A percentile compares a stretch with the other conserved stretches of the same genome.
phyloP scores from a whole-genome alignment of 495 filamentous ascomycete genomes.

The Trichoderma gamsii region DNA sequence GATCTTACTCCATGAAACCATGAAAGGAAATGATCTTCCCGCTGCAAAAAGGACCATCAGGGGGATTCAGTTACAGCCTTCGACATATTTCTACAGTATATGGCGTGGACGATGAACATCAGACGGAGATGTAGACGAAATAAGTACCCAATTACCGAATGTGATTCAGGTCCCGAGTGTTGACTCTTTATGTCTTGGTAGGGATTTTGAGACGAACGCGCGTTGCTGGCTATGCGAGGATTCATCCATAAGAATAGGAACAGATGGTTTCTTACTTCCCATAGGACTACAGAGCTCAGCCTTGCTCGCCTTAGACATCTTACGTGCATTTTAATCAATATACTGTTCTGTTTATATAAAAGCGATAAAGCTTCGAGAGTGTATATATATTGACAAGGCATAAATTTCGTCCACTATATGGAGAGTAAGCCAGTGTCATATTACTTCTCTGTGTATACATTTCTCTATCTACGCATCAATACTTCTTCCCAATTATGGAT shows the following conservation, averaged over 20 bases:
- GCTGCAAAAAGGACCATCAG: background rate
- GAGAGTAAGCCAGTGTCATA: too few relatives aligned
- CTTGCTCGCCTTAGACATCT: background rate
- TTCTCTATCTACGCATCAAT: too few relatives aligned
- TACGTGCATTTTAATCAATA: too few relatives aligned
- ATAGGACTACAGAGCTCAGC: background rate
- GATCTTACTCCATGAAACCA: background rate
- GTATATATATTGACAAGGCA: too few relatives aligned
- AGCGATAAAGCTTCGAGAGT: too few relatives aligned
- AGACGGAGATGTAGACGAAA: background rate
- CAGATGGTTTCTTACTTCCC: background rate
- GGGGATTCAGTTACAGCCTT: background rate
- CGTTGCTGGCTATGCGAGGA: background rate
- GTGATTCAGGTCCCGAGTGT: background rate
- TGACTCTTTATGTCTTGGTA: background rate
- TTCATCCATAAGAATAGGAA: background rate
- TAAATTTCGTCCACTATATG: too few relatives aligned
- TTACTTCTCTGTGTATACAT: too few relatives aligned
- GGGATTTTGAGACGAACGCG: background rate
- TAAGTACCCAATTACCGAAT: background rate
- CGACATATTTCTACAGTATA: background rate
- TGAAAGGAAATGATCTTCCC: background rate
- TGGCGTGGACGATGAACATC: background rate
- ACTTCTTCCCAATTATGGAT: background rate
- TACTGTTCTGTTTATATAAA: too few relatives aligned